Conservation (phyloP, 768 basidiomycete species). For the Boletus sp. region DNA sequence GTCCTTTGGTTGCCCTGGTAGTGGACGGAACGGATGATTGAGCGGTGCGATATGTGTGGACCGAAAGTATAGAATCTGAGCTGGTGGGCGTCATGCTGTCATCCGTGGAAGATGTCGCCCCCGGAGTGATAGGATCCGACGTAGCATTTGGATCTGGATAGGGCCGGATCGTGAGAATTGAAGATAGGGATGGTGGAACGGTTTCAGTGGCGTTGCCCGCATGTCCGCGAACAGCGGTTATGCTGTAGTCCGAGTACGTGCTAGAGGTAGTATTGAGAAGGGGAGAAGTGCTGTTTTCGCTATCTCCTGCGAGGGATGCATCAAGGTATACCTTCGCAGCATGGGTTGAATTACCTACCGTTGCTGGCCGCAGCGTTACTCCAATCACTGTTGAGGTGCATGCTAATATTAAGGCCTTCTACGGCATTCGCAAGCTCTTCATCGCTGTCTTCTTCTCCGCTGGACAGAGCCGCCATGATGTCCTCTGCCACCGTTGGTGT, state of each 20-base stretch:
- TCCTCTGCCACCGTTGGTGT: constrained; percentile 36
- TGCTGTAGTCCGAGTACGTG: constrained; percentile 63
- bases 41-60: constrained; percentile 65
- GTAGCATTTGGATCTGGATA: constrained; percentile 49
- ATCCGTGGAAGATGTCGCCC: constrained; percentile 26
- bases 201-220: constrained; percentile 39
- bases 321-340: constrained; percentile 9
- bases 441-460: constrained; percentile 57
- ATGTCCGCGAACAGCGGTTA: constrained; percentile 59
- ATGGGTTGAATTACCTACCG: constrained; percentile 18
- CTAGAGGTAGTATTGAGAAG: constrained; percentile 47
- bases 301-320: constrained; percentile 31
- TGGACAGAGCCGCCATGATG: constrained; percentile 32
- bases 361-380: constrained; percentile 38
- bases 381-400: constrained; percentile 50
- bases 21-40: constrained; percentile 46
- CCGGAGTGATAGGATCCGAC: constrained; percentile 41
- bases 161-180: constrained; percentile 69
- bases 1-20: constrained; percentile 73
- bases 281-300: constrained; percentile 51
- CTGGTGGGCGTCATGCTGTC: constrained; percentile 39
- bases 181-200: constrained; percentile 58
- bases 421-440: constrained; percentile 68
- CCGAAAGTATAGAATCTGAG: constrained; percentile 51
- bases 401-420: constrained; percentile 44